Base-by-base conservation (phyloP, 495 filamentous ascomycete genomes). In the Pyronema domesticum region DNA sequence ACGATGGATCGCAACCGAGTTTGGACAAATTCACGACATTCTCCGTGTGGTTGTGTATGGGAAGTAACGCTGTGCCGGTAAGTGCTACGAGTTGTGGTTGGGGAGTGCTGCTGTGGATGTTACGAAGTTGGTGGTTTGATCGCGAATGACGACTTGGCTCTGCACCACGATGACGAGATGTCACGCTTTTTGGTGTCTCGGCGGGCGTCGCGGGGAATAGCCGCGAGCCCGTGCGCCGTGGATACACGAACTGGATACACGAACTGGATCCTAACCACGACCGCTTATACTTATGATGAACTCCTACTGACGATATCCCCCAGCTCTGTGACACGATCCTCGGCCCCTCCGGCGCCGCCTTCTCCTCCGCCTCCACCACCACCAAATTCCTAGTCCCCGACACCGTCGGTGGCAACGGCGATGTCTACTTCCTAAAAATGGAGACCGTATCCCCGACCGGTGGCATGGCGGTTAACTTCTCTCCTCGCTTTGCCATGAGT, bases 351-450 rank as follows among this genome's bases (percentile, higher is more conserved):
- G 17, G 65, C 67, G 23, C 55, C 62, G 40, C 56, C 8, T 80
- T 79, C 63, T 65, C 71, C 10, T 54, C 58, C 8, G 64, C 68
- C 17, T 74, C 76, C 1, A 79, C 74, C 57, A 67, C 68, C 33
- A 33, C 76, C 4, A 72, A 74, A 11, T 76, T 74, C 23, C 69
- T 68, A 36, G 67, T 85, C 17, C 64, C 74, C 36, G 63, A 67
- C 14, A 64, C 57, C 7, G 56, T 73, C 3, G 77, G 76, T 51
- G 74, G 72, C 44, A 68, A 68, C 43, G 70, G 69, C 2, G 68
- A 81, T 70, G 77, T 80, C 70, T 84, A 83, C 68, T 87, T 81
- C 69, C 67, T 84, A 13, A 76, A 77, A 58, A 80, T 85, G 59
- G 65, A 77, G 46, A 74, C 78, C 14, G 68, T 72, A 8, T 72